phyloP scores from a whole-genome alignment of 176 grass and related monocot species.

The Zea luxurians region DNA sequence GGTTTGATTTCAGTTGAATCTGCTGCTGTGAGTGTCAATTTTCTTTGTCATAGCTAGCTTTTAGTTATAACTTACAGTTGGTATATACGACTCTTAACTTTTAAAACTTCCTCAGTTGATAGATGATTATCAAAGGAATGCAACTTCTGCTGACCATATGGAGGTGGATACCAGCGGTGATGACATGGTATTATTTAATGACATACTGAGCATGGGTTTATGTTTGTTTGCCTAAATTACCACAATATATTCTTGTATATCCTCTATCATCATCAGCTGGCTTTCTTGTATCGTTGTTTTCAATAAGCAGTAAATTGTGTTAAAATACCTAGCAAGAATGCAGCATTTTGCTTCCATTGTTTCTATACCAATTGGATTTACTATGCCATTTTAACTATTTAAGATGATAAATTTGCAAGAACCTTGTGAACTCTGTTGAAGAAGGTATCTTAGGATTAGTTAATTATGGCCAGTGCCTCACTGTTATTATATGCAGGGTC shows the following conservation, averaged over 20 bases:
- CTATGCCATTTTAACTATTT: conserved; percentile 19
- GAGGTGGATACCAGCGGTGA: conserved; percentile 49
- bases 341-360: neutral
- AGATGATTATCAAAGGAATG: conserved; percentile 57
- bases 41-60: conserved; percentile 26
- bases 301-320: conserved; percentile 7
- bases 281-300: conserved; percentile 2
- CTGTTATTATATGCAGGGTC: conserved; percentile 50
- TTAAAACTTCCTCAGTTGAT: conserved; percentile 58
- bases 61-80: conserved; percentile 16
- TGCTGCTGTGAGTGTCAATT: conserved; percentile 63
- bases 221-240: conserved; percentile 26
- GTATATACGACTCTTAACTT: conserved; percentile 28
- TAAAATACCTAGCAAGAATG: conserved; percentile 30
- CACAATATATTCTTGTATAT: neutral
- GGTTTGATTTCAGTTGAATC: conserved; percentile 85
- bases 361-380: neutral
- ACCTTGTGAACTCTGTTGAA: conserved; percentile 16
- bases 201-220: conserved; percentile 8
- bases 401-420: conserved; percentile 18
- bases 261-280: conserved; percentile 10
- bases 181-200: conserved; percentile 37
- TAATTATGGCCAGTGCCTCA: conserved; percentile 18
- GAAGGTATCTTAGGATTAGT: conserved; percentile 21
- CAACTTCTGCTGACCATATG: conserved; percentile 45